These are phyloP conservation scores for Saccharomycopsis capsularis DNA, from an alignment of 805 yeast genomes.

Conservation along the genomic window DNA sequence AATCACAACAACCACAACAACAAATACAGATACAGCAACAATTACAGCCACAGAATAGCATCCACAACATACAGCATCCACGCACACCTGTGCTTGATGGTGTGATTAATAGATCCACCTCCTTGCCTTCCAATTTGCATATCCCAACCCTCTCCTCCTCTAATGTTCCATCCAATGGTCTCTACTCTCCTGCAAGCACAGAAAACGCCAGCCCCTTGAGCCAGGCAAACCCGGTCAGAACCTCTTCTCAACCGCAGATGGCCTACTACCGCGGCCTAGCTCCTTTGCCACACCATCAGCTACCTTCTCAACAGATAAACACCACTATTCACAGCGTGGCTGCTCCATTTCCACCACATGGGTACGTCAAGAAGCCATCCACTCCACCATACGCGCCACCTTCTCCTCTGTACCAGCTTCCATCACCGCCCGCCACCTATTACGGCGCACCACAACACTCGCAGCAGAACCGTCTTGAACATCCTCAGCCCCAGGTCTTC, in stretches of 20 bases:
- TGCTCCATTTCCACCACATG: no score
- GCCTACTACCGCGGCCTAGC: neutral
- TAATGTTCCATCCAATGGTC: neutral
- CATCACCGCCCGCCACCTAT: neutral
- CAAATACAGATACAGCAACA: no score
- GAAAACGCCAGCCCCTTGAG: neutral
- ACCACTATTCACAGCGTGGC: no score
- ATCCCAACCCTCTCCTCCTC: neutral
- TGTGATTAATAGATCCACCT: neutral
- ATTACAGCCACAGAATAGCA: no score
- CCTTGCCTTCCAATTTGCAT: constrained; percentile 2
- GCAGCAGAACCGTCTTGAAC: constrained; percentile 1
- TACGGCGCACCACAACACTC: neutral
- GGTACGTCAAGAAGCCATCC: neutral
- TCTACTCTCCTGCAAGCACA: constrained; percentile 1
- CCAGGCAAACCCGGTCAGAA: constrained; percentile 28
- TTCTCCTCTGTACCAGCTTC: neutral
- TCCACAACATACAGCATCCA: no score
- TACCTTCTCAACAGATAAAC: no score
- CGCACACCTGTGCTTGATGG: neutral
- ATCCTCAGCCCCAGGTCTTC: neutral
- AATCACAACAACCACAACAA: no score
- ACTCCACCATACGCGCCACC: constrained; percentile 1
- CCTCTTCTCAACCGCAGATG: constrained; percentile 28
- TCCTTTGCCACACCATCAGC: neutral